Conservation (phyloP, 352 stramenopile genomes). For the Phytopythium kandeliae region DNA sequence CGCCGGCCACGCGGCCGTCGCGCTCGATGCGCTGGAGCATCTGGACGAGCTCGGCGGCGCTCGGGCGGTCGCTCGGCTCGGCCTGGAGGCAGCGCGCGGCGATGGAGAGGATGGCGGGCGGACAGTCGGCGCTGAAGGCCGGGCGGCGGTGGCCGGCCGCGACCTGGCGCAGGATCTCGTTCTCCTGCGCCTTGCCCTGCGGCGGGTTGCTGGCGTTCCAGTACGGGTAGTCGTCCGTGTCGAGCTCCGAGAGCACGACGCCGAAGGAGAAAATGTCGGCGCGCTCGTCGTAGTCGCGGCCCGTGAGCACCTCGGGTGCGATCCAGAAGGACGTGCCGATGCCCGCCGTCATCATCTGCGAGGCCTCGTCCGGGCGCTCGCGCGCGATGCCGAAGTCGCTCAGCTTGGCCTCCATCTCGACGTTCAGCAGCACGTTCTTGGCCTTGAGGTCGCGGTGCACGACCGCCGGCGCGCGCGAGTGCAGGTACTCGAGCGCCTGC, state of each 20-base stretch:
- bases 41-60: conserved; percentile 43
- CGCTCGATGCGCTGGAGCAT: conserved; percentile 39
- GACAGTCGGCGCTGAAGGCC: conserved; percentile 47
- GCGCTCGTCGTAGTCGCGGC: conserved; percentile 36
- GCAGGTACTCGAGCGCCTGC: conserved; percentile 58
- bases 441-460: conserved; percentile 81
- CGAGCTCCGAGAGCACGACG: conserved; percentile 41
- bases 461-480: conserved; percentile 54
- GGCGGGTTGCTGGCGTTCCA: conserved; percentile 43
- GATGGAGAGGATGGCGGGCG: conserved; percentile 38
- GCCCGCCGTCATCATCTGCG: conserved; percentile 29
- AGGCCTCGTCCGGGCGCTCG: conserved; percentile 17
- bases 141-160: conserved; percentile 37
- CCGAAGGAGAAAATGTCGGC: conserved; percentile 44
- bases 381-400: conserved; percentile 75
- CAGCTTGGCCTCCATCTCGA: conserved; percentile 55
- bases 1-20: conserved; percentile 10
- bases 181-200: conserved; percentile 38
- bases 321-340: conserved; percentile 45
- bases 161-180: conserved; percentile 55
- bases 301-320: conserved; percentile 31
- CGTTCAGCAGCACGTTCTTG: conserved; percentile 70
- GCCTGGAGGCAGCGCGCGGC: conserved; percentile 38
- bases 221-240: conserved; percentile 63
- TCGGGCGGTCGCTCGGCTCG: conserved; percentile 50